Percentiles rank a stretch among this genome's conserved stretches.
Evolutionary conservation across 208 protist genomes (phyloP).

Genomic region (Acanthamoeba castellanii): DNA sequence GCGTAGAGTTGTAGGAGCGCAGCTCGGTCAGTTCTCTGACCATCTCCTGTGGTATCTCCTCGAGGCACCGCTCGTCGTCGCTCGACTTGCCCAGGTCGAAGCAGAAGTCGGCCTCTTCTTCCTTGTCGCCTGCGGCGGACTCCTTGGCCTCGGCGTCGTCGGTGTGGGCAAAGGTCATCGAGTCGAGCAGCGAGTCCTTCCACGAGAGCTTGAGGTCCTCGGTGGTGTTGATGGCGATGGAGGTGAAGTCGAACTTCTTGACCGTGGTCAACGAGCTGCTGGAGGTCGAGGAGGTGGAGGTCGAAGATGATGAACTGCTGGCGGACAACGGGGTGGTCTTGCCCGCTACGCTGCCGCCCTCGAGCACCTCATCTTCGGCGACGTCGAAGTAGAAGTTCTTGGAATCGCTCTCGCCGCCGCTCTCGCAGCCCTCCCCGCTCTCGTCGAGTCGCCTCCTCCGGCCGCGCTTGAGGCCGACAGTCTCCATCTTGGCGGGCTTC

Average conservation of each 20-base stretch:
- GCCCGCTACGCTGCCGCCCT: neutral
- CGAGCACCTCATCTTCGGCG: neutral
- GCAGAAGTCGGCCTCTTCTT: constrained; percentile 14
- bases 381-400: constrained; percentile 5
- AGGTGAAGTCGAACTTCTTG: neutral
- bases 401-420: constrained; percentile 1
- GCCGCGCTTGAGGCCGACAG: neutral
- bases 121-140: neutral
- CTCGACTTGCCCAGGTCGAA: constrained; percentile 50
- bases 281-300: neutral
- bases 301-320: neutral
- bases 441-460: neutral
- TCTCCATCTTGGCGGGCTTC: neutral
- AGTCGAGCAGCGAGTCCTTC: constrained; percentile 44
- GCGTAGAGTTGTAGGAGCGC: constrained; percentile 15
- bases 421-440: constrained; percentile 4
- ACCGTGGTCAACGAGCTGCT: neutral
- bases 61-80: constrained; percentile 44
- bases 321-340: neutral
- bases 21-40: constrained; percentile 41
- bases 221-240: neutral
- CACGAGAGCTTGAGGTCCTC: constrained; percentile 54
- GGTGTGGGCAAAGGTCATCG: constrained; percentile 20
- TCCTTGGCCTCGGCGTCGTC: neutral
- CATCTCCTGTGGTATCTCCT: constrained; percentile 43